phyloP scores from a whole-genome alignment of 2,329 filamentous ascomycete species.

The Aureobasidium melanogenum region DNA sequence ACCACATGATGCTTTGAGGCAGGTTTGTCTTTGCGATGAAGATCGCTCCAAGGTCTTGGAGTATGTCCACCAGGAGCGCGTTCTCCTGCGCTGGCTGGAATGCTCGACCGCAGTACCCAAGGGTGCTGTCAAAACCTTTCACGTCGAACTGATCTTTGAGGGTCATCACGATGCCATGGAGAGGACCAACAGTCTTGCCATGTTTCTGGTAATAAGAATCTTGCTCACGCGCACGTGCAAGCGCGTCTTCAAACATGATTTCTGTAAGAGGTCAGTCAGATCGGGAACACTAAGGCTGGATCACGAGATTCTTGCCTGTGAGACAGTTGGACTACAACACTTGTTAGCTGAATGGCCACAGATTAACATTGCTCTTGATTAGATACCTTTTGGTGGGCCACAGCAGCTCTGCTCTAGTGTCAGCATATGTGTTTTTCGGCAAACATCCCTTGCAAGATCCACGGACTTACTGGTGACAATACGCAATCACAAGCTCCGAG shows the following conservation, averaged over 20 bases:
- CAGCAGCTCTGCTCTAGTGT: no score
- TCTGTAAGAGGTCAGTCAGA: no score
- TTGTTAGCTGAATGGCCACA: background rate
- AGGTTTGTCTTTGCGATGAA: slow-evolving; percentile 46
- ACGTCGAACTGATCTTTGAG: slow-evolving; percentile 48
- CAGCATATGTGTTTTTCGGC: no score
- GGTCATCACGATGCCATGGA: slow-evolving; percentile 32
- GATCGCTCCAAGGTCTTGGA: slow-evolving; percentile 43
- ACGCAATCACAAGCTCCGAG: no score
- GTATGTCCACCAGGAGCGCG: slow-evolving; percentile 40
- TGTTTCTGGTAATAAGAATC: slow-evolving; percentile 26
- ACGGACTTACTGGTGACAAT: no score
- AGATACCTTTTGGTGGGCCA: background rate
- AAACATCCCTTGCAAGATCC: no score
- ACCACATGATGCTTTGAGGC: slow-evolving; percentile 25
- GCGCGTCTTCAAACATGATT: background rate
- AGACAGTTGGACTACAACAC: background rate
- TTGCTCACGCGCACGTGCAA: background rate
- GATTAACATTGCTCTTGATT: no score
- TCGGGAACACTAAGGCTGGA: no score
- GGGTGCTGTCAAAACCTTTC: slow-evolving; percentile 42
- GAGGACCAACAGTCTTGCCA: slow-evolving; percentile 27
- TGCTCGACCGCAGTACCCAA: slow-evolving; percentile 39
- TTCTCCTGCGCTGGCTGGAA: slow-evolving; percentile 42
- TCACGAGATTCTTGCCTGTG: background rate